Evolutionary conservation across 192 early-diverging fungal genomes (phyloP), one percentile per base, ranked within the genome.

Genomic region (Lobosporangium transversale): DNA sequence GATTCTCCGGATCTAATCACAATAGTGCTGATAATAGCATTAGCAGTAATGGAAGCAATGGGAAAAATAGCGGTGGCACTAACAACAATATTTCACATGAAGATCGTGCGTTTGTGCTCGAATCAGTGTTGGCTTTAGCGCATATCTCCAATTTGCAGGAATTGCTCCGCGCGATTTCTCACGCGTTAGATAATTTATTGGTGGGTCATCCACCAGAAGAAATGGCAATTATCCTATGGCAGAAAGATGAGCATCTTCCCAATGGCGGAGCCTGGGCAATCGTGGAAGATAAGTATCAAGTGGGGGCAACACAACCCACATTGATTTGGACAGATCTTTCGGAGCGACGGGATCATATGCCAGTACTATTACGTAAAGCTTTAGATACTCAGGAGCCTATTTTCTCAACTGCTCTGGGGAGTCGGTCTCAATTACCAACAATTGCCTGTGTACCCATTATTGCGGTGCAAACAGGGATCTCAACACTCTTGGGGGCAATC

Each of bases 361-460:
- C 73, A 12, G 73, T 76, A 10, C 27, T 76, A 20, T 63, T 76
- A 1, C 50, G 54, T 1, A 76, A 76, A 8, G 73, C 64, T 3
- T 57, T 76, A 2, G 64, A 76, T 31, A 62, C 73, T 18, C 37
- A 62, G 40, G 73, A 76, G 29, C 73, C 63, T 21, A 52, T 67
- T 17, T 76, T 76, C 30, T 76, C 73, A 31, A 76, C 73, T 21
- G 73, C 59, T 9, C 64, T 76, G 4, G 73, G 73, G 30, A 76
- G 73, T 33, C 58, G 73, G 9, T 76, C 73, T 8, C 73, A 76
- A 36, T 37, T 76, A 27, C 73, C 73, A 1, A 76, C 73, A 18
- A 76, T 76, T 52, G 73, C 73, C 0, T 76, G 73, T 62, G 64
- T 76, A 2, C 73, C 73, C 26, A 76, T 76, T 53, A 61, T 76